phyloP scores from a whole-genome alignment of 108 stramenopile genomes.

The Skeletonema menzelii region DNA sequence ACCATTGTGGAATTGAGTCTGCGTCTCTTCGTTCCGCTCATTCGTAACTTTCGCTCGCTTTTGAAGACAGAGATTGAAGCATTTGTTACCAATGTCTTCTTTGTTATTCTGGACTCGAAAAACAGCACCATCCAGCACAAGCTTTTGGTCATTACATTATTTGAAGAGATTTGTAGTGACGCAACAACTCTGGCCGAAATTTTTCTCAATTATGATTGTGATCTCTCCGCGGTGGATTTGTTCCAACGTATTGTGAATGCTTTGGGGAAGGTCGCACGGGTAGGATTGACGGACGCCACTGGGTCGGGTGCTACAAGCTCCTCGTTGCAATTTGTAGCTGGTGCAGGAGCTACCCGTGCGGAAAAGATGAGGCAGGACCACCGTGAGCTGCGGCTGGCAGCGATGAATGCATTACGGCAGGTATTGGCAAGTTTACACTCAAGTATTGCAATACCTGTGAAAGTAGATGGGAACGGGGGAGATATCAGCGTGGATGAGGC shows the following conservation, averaged over 20 bases:
- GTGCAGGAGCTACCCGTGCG: constrained; percentile 62
- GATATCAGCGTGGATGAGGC: constrained; percentile 33
- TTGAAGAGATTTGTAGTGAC: constrained; percentile 90
- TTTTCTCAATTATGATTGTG: constrained; percentile 99
- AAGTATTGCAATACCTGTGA: constrained; percentile 73
- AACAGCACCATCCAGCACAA: constrained; percentile 95
- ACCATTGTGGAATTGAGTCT: constrained; percentile 90
- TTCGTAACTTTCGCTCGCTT: constrained; percentile 87
- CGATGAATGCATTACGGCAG: constrained; percentile 82
- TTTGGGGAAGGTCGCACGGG: constrained; percentile 85
- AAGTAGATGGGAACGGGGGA: constrained; percentile 12
- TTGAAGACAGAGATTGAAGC: constrained; percentile 96
- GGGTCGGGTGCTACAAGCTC: constrained; percentile 29
- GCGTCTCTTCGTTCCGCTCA: constrained; percentile 91
- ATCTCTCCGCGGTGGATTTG: constrained; percentile 90
- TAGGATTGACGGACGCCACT: constrained; percentile 46
- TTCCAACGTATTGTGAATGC: constrained; percentile 94
- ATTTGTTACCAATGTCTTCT: constrained; percentile 98
- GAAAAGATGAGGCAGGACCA: constrained; percentile 67
- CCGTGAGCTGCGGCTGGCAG: constrained; percentile 74
- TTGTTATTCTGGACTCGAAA: constrained; percentile 93
- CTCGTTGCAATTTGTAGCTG: constrained; percentile 50
- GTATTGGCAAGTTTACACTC: constrained; percentile 85
- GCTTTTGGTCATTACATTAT: constrained; percentile 88
- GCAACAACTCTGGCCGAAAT: constrained; percentile 89